phyloP scores from a whole-genome alignment of 306 rosid species.

The Neltuma alba region DNA sequence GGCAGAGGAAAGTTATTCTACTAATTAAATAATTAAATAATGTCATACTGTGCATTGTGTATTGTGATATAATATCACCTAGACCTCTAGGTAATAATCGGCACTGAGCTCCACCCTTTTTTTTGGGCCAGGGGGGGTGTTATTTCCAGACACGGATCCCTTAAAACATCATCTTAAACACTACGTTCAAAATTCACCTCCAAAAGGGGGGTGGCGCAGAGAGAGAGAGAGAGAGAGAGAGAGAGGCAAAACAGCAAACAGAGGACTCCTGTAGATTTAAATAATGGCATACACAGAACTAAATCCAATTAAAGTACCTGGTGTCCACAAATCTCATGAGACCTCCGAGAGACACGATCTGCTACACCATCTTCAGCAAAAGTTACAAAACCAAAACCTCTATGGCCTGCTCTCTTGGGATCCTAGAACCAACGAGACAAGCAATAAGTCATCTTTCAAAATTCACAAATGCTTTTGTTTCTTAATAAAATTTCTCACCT shows the following conservation, averaged over 20 bases:
- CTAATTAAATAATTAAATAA: no score
- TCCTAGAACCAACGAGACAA: constrained; percentile 48
- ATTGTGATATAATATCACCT: constrained; percentile 13
- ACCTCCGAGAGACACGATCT: constrained; percentile 74
- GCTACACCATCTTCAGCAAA: constrained; percentile 84
- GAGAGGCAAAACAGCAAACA: background rate
- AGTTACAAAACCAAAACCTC: constrained; percentile 87
- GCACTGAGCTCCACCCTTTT: background rate
- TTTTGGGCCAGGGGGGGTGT: background rate
- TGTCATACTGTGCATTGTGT: no score
- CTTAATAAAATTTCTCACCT: constrained; percentile 43
- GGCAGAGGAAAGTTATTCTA: no score
- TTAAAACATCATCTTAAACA: background rate
- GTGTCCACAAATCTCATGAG: constrained; percentile 77
- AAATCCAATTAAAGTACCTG: constrained; percentile 50
- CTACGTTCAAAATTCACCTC: background rate
- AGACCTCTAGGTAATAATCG: background rate
- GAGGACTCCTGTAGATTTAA: background rate
- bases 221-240: no score
- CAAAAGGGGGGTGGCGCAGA: no score
- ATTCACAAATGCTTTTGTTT: background rate
- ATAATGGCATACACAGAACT: background rate
- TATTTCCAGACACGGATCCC: background rate
- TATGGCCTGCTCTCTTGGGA: constrained; percentile 75
- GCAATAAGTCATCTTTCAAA: constrained; percentile 9